A percentile compares a stretch with the other conserved stretches of the same genome.
Evolutionary conservation across 768 basidiomycete genomes (phyloP).

Genomic region (Hortiboletus campestris): DNA sequence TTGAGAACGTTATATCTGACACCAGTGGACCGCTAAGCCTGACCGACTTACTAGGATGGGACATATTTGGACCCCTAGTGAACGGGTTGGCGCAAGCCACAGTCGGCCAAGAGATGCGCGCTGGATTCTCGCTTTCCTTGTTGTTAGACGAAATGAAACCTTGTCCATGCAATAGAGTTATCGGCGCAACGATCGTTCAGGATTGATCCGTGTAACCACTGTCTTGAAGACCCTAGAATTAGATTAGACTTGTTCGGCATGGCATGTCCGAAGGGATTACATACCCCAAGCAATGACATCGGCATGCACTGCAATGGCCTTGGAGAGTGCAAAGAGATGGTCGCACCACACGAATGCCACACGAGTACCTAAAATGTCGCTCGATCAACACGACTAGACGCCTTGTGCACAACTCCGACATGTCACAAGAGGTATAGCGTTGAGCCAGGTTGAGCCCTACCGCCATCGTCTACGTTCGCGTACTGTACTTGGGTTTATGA

Average conservation of each 20-base stretch:
- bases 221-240: neutral
- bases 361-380: neutral
- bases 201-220: neutral
- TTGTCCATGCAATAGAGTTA: neutral
- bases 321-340: neutral
- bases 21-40: neutral
- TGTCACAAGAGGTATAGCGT: neutral
- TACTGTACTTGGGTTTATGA: neutral
- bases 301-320: neutral
- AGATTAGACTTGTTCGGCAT: slow-evolving; percentile 1
- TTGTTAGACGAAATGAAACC: neutral
- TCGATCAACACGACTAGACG: neutral
- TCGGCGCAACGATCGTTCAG: neutral
- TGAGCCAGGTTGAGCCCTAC: neutral
- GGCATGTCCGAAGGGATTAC: neutral
- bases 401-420: neutral
- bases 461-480: neutral
- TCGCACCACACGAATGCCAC: neutral
- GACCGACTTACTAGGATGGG: neutral
- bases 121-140: neutral
- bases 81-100: neutral
- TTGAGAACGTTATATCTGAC: neutral
- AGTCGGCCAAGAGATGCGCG: neutral
- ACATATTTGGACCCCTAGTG: neutral
- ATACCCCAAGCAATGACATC: neutral